These are phyloP conservation scores for Escallonia rubra DNA, from an alignment of 129 eudicot genomes.

Conservation along the genomic window DNA sequence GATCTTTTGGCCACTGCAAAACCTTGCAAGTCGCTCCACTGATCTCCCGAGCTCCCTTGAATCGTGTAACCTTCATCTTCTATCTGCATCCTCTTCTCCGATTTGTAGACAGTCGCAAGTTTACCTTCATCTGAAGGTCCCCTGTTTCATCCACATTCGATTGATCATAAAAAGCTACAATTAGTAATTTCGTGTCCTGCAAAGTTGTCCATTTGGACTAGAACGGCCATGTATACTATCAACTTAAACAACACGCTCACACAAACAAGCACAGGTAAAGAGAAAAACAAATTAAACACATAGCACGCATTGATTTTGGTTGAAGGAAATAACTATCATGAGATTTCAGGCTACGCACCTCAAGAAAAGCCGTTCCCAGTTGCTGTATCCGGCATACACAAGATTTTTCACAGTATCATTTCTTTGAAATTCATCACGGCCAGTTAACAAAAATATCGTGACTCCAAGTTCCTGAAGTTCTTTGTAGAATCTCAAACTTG, in stretches of 20 bases:
- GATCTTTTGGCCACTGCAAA: constrained; percentile 65
- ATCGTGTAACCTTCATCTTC: constrained; percentile 66
- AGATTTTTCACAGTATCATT: constrained; percentile 53
- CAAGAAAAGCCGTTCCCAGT: constrained; percentile 69
- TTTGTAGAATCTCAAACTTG: constrained; percentile 76
- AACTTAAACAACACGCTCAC: no score
- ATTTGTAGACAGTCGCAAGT: constrained; percentile 62
- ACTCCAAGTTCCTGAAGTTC: constrained; percentile 65
- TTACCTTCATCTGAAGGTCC: constrained; percentile 55
- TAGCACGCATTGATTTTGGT: neutral
- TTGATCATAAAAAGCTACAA: neutral
- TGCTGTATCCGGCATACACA: constrained; percentile 50
- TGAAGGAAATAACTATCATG: neutral
- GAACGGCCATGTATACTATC: no score
- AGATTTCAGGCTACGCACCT: constrained; percentile 31
- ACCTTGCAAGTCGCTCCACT: constrained; percentile 89
- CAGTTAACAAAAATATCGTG: constrained; percentile 65
- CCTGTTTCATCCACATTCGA: constrained; percentile 39
- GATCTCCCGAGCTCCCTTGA: constrained; percentile 85
- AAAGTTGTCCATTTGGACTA: neutral
- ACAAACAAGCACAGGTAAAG: no score
- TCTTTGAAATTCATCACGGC: constrained; percentile 75
- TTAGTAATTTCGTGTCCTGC: constrained; percentile 1
- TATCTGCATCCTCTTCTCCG: constrained; percentile 64
- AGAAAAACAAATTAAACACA: neutral